phyloP scores from a whole-genome alignment of 2,329 filamentous ascomycete species.

The Colletotrichum spinosum region DNA sequence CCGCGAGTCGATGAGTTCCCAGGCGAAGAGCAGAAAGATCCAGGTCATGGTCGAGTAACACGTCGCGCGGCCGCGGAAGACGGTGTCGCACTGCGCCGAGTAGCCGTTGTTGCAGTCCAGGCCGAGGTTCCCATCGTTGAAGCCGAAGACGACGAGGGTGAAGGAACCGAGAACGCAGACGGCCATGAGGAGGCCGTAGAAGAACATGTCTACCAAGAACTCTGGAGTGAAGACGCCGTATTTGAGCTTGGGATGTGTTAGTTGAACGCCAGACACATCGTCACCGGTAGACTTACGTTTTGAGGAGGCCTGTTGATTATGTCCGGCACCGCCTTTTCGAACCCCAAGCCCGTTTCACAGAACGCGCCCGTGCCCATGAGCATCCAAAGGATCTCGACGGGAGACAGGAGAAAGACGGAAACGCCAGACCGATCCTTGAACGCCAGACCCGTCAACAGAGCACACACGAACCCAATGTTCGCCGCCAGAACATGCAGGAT shows the following conservation, averaged over 20 bases:
- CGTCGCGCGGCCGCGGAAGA: slow-evolving; percentile 79
- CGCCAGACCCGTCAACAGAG: slow-evolving; percentile 75
- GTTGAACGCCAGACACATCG: neutral
- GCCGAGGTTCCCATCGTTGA: slow-evolving; percentile 67
- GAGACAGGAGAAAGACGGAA: slow-evolving; percentile 79
- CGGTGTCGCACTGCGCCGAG: slow-evolving; percentile 65
- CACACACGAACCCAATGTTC: slow-evolving; percentile 78
- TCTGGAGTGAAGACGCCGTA: slow-evolving; percentile 75
- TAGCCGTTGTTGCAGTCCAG: slow-evolving; percentile 70
- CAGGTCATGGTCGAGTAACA: slow-evolving; percentile 81
- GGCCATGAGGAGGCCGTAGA: slow-evolving; percentile 77
- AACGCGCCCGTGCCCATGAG: slow-evolving; percentile 83
- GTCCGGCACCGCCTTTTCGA: slow-evolving; percentile 76
- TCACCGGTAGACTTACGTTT: slow-evolving; percentile 4
- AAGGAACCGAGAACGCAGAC: slow-evolving; percentile 73
- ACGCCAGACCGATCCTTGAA: slow-evolving; percentile 75
- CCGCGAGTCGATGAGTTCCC: slow-evolving; percentile 81
- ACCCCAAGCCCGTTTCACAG: slow-evolving; percentile 82
- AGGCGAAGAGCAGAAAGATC: slow-evolving; percentile 81
- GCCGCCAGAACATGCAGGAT: slow-evolving; percentile 76
- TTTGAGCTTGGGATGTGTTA: slow-evolving; percentile 52
- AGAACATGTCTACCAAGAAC: slow-evolving; percentile 74
- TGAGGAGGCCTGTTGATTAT: slow-evolving; percentile 77
- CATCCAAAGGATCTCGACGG: slow-evolving; percentile 84
- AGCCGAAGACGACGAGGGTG: slow-evolving; percentile 72